Evolutionary conservation across 345 rosid species (phyloP), one percentile per base, ranked within the genome.

Genomic region (Raphanus sativus): DNA sequence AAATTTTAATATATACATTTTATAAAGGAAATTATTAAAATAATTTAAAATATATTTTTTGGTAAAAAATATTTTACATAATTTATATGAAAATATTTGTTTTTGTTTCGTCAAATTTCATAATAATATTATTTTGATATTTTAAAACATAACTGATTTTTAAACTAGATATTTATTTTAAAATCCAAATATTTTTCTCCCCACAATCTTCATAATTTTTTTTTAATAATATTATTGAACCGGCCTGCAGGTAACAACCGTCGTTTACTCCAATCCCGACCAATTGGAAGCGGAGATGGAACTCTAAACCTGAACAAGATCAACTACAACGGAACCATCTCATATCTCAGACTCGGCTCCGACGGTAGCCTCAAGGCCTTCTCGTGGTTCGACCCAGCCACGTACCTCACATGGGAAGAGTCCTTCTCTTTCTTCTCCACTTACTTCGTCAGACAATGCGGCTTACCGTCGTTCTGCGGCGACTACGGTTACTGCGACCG

Each of bases 281-380:
- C 83, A 3, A 65, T 75, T 36, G 86, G 59, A n/a, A 32, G 8
- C 55, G 55, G 55, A 50, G 55, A 5, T 4, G 55, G 55, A n/a
- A 50, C 55, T 5, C 55, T 50, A n/a, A 50, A 65, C 42, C 45
- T 85, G 0, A 73, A 71, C n/a, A 81, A 85, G 70, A 81, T 87
- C 42, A 88, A 84, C 2, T 86, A 85, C 82, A 86, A 86, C 58
- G 71, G 77, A 29, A 88, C 89, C 2, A 62, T 75, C 7, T 84
- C 90, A 28, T 77, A 76, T 56, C 85, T 91, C 0, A 63, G 90
- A 17, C 80, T 89, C 0, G 87, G 72, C 11, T 61, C 81, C 0
- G 93, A 91, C 45, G 96, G 96, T 5, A 89, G 85, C 48, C 76
- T 89, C 1, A 81, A 69, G 63, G 65, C 86, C n/a, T 84, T 38